Evolutionary conservation across 1,284 basidiomycete genomes (phyloP), one percentile per base, ranked within the genome.

Genomic region (Phaffia rhodozyma): DNA sequence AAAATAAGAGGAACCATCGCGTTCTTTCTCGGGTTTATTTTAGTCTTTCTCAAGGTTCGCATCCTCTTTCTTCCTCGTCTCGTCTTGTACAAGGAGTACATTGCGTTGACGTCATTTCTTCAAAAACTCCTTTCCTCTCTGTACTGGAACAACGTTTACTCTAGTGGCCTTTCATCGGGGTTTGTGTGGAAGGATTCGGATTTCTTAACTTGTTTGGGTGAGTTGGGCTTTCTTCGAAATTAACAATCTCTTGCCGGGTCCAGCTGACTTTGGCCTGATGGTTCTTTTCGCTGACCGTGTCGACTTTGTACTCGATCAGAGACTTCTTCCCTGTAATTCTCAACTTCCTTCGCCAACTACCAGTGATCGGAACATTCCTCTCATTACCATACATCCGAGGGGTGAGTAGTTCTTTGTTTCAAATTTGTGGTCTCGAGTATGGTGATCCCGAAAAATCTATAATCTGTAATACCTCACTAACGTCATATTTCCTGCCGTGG

Each of bases 281-380:
- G 20, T 1, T 51, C 30, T 29, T 13, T 38, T 50, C 29, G 13
- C 3, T 34, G 29, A 30, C 16, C 38, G 32, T 63, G n/a, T 58
- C 32, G 34, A 34, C 57, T 27, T 16, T 43, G 16, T 43, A n/a
- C 38, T 51, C 23, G 61, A 49, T 65, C 77, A 98, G 94, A 57
- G 94, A 97, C 77, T 99, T 99, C 81, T 98, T 98, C 84, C 96
- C 96, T 5, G 94, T 97, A 65, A 89, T 98, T 66, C 80, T 99
- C 65, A 93, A 90, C 56, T 97, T 98, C 80, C 77, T 98, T 68
- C 82, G 96, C 68, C 96, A 98, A 77, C 76, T 97, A 63, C 96
- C 96, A 1, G 83, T 97, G 70, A 83, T 99, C 66, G 96, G 96
- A 38, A 88, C 84, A 1, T 75, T 91, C 67, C 77, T 99, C 57